These are phyloP conservation scores for Oenanthe javanica DNA, from an alignment of 140 eudicot genomes.

Conservation along the genomic window DNA sequence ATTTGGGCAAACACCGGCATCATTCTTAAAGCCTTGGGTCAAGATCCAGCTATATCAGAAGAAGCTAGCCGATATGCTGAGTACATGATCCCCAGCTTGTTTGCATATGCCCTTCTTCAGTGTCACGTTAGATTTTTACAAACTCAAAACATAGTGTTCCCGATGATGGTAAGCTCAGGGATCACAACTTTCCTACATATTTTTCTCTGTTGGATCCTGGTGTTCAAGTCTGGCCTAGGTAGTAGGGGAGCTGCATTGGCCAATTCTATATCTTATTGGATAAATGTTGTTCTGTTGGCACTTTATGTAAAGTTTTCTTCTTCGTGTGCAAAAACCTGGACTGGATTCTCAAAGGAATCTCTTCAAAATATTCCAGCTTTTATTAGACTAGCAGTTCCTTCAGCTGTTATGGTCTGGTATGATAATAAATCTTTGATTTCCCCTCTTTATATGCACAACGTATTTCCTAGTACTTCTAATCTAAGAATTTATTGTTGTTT, in stretches of 20 bases:
- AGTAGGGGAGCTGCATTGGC: constrained; percentile 43
- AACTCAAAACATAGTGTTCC: constrained; percentile 35
- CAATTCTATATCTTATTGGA: constrained; percentile 31
- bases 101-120: constrained; percentile 36
- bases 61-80: constrained; percentile 7
- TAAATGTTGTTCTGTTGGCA: constrained; percentile 20
- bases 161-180: constrained; percentile 29
- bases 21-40: constrained; percentile 4
- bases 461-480: not conserved
- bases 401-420: constrained; percentile 48
- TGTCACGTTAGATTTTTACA: constrained; percentile 32
- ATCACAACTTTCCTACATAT: constrained; percentile 25
- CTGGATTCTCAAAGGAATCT: constrained; percentile 26
- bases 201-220: constrained; percentile 28
- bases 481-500: not conserved
- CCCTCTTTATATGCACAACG: not conserved
- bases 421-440: not conserved
- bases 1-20: not conserved
- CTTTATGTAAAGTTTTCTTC: constrained; percentile 15
- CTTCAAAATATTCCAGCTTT: constrained; percentile 17
- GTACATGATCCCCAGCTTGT: constrained; percentile 32
- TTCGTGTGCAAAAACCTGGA: constrained; percentile 24
- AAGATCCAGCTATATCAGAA: constrained; percentile 2
- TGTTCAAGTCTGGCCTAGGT: constrained; percentile 32
- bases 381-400: constrained; percentile 39